Evolutionary conservation across 1,284 basidiomycete genomes (phyloP), one percentile per base, ranked within the genome.

Genomic region (Apiotrichum laibachii): DNA sequence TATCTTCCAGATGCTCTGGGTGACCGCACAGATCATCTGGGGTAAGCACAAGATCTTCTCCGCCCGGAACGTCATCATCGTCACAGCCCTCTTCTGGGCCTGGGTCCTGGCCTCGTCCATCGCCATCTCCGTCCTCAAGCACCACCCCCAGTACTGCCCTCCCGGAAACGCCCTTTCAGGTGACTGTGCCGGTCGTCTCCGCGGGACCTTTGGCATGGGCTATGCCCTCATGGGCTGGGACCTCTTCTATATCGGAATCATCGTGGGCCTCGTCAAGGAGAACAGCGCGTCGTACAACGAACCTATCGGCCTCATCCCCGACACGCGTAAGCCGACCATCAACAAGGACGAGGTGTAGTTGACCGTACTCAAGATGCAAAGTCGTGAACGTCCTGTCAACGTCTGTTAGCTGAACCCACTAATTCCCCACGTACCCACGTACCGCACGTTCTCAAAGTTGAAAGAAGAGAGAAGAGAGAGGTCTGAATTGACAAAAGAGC

Each of bases 121-220:
- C 34, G 62, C 69, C n/a, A 35, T 53, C 15, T 67, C 64, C 21
- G 64, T 56, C 22, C 57, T 70, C n/a, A 18, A n/a, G n/a, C 53
- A 63, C 66, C 46, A 62, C 39, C 33, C 22, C 37, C 42, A 53
- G 35, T 70, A 72, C 60, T 70, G 68, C 22, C 50, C 50, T 12
- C 34, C 48, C 9, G 39, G 35, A 18, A 13, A 15, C 15, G 35
- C 6, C 2, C 9, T 10, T 13, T 35, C 39, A 1, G 35, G 37
- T 31, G 68, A 70, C 57, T 65, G 68, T 54, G 50, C 47, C 35
- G 69, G 66, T 53, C 65, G 65, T 50, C 51, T 63, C 18, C 48
- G 64, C 21, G 63, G 57, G 53, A 26, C 34, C 55, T 47, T 51
- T 43, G 48, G 61, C 50, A 43, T 59, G 48, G 39, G 58, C 33